phyloP scores from a whole-genome alignment of 1,139 yeast genomes.

The Yamadazyma conglobata region DNA sequence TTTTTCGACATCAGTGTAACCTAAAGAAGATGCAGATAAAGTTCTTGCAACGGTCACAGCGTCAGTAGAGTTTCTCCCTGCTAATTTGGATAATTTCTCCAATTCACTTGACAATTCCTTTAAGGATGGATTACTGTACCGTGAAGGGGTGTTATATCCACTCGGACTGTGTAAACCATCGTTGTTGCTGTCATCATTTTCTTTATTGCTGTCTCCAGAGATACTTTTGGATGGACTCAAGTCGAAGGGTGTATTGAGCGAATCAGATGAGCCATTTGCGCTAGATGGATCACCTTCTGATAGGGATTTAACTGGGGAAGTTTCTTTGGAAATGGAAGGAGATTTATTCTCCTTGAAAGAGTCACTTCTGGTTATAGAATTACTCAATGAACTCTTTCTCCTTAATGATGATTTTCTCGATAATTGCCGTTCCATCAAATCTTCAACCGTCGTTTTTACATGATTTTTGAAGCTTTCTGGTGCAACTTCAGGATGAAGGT shows the following conservation, averaged over 20 bases:
- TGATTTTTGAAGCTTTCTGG: slow-evolving; percentile 87
- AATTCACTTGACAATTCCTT: slow-evolving; percentile 65
- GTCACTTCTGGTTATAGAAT: slow-evolving; percentile 18
- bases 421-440: slow-evolving; percentile 51
- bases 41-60: slow-evolving; percentile 75
- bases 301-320: slow-evolving; percentile 8
- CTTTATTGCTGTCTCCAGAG: too few species aligned
- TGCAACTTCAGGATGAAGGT: slow-evolving; percentile 86
- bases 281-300: too few species aligned
- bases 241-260: neutral
- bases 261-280: too few species aligned
- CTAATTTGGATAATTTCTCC: slow-evolving; percentile 61
- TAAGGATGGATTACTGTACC: slow-evolving; percentile 53
- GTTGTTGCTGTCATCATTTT: neutral
- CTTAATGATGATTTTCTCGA: slow-evolving; percentile 24
- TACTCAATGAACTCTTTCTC: slow-evolving; percentile 31
- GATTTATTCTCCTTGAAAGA: slow-evolving; percentile 8
- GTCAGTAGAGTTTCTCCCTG: slow-evolving; percentile 71
- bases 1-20: slow-evolving; percentile 51
- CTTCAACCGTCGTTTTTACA: slow-evolving; percentile 76
- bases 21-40: slow-evolving; percentile 56
- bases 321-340: slow-evolving; percentile 6
- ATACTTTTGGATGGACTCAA: too few species aligned
- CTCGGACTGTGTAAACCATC: too few species aligned
- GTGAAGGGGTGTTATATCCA: slow-evolving; percentile 7